Conservation (phyloP, 2,329 filamentous ascomycete genomes). For the Aspergillus sp. region DNA sequence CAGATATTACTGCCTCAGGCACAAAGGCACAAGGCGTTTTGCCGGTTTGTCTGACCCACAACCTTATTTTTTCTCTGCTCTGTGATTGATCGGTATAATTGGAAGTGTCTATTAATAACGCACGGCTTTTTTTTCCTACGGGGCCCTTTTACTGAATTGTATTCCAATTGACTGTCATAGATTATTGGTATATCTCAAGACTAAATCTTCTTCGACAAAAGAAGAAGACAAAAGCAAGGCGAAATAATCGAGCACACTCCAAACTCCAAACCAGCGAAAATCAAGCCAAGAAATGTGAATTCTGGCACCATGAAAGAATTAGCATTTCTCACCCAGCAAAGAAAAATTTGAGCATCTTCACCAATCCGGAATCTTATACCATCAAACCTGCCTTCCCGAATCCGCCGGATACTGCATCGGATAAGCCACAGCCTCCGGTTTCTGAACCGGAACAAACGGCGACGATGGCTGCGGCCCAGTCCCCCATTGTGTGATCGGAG, state of each 20-base stretch:
- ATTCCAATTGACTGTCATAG: no score
- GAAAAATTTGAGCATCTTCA: neutral
- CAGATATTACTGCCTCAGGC: neutral
- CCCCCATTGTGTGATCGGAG: constrained; percentile 13
- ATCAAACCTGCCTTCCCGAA: neutral
- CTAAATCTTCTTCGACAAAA: no score
- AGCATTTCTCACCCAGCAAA: neutral
- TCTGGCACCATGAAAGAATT: neutral
- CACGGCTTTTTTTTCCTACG: neutral
- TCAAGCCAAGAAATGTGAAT: neutral
- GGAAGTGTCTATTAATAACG: neutral
- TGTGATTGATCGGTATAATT: neutral
- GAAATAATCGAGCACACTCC: no score
- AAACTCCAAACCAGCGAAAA: neutral
- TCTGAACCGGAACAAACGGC: constrained; percentile 6
- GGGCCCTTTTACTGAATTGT: neutral
- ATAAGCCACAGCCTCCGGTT: constrained; percentile 11
- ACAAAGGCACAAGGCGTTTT: neutral
- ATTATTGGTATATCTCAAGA: no score
- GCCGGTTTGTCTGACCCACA: neutral
- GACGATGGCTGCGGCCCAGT: constrained; percentile 1
- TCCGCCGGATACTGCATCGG: neutral
- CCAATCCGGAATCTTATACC: neutral
- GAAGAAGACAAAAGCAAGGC: no score
- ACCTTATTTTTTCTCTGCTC: neutral